phyloP scores from a whole-genome alignment of 2,329 filamentous ascomycete species.

The Colletotrichum sojae region DNA sequence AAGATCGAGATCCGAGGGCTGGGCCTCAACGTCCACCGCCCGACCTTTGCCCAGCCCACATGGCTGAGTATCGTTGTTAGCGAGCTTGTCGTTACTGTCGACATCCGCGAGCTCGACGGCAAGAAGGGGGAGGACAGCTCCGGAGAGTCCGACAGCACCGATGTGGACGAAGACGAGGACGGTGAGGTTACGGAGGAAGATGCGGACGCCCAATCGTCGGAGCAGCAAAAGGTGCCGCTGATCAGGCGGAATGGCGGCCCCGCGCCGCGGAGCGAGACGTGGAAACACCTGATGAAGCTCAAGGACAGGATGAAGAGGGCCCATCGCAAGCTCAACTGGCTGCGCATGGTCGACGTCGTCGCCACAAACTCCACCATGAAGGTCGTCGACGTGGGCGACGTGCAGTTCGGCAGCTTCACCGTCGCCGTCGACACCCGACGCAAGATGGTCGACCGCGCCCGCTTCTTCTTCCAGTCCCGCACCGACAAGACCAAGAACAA shows the following conservation, averaged over 20 bases:
- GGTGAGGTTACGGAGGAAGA: slow-evolving; percentile 8
- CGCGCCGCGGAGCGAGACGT: slow-evolving; percentile 76
- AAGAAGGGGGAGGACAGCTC: slow-evolving; percentile 56
- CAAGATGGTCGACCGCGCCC: slow-evolving; percentile 91
- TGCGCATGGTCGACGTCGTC: slow-evolving; percentile 90
- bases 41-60: slow-evolving; percentile 96
- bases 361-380: slow-evolving; percentile 84
- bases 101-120: slow-evolving; percentile 76
- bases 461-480: slow-evolving; percentile 87
- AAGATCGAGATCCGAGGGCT: slow-evolving; percentile 91
- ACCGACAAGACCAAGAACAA: slow-evolving; percentile 70
- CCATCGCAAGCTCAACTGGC: slow-evolving; percentile 89
- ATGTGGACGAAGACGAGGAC: slow-evolving; percentile 26
- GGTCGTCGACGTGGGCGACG: slow-evolving; percentile 83
- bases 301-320: slow-evolving; percentile 91
- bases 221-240: slow-evolving; percentile 38
- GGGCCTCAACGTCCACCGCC: slow-evolving; percentile 89
- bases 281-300: slow-evolving; percentile 81
- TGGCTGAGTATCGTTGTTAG: slow-evolving; percentile 93
- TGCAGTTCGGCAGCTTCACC: slow-evolving; percentile 88
- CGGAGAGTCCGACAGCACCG: slow-evolving; percentile 46
- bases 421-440: slow-evolving; percentile 91
- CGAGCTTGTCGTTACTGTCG: slow-evolving; percentile 87
- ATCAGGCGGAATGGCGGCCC: slow-evolving; percentile 48
- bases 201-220: slow-evolving; percentile 19